Conservation (phyloP, 768 basidiomycete species). For the Heimioporus sp. region DNA sequence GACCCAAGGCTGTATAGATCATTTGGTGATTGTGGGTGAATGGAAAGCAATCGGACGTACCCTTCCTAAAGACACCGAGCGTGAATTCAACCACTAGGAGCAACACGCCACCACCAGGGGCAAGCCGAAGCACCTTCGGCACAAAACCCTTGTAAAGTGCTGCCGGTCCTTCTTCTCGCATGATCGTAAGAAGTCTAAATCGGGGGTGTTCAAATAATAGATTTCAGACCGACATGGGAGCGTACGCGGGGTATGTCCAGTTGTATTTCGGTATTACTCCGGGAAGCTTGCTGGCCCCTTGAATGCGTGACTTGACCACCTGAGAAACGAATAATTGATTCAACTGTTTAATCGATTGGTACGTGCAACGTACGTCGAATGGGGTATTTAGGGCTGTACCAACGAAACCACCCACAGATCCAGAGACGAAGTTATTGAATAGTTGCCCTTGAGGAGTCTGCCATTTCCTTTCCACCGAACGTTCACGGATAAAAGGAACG, state of each 20-base stretch:
- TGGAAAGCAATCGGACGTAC: constrained; percentile 33
- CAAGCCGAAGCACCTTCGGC: constrained; percentile 92
- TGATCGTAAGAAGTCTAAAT: constrained; percentile 62
- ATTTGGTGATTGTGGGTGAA: not conserved
- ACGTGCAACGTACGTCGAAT: constrained; percentile 43
- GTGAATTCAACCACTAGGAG: constrained; percentile 93
- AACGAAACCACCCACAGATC: constrained; percentile 83
- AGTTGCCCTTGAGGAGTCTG: constrained; percentile 69
- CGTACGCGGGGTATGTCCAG: constrained; percentile 89
- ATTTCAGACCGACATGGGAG: not conserved
- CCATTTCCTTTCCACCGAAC: not conserved
- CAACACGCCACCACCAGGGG: constrained; percentile 93
- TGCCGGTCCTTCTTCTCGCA: constrained; percentile 80
- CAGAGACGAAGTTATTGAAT: constrained; percentile 91
- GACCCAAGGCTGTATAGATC: constrained; percentile 24
- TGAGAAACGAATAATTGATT: constrained; percentile 29
- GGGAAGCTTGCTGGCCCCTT: constrained; percentile 61
- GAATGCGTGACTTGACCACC: constrained; percentile 97
- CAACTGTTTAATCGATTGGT: not conserved
- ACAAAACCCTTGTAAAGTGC: constrained; percentile 95
- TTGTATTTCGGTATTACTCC: constrained; percentile 86
- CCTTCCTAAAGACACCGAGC: constrained; percentile 69
- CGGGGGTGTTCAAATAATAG: not conserved
- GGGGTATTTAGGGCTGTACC: constrained; percentile 94
- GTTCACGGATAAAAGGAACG: not conserved